Percentiles rank a stretch among this genome's conserved stretches.
Conservation (phyloP, 148 eudicot species). For the Rhododendron ferrugineum region DNA sequence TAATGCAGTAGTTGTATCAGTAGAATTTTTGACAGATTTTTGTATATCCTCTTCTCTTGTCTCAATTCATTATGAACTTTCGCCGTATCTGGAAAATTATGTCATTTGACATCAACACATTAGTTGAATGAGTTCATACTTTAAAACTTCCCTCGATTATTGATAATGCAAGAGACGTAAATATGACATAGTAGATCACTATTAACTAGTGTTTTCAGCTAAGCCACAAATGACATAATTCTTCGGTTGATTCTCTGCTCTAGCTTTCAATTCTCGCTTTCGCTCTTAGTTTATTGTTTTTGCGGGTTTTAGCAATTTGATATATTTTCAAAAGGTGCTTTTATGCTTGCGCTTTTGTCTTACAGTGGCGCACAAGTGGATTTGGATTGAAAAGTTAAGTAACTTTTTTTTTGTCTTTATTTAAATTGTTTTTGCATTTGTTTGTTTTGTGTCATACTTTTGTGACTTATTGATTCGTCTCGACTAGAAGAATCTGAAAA, state of each 20-base stretch:
- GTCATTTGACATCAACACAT: background rate
- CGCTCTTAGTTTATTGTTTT: too few species aligned
- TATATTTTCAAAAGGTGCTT: too few species aligned
- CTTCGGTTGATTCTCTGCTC: background rate
- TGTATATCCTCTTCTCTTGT: background rate
- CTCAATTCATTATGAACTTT: background rate
- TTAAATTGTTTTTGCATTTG: too few species aligned
- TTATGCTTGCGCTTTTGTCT: too few species aligned
- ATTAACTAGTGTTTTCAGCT: background rate
- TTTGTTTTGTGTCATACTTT: too few species aligned
- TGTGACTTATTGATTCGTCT: too few species aligned
- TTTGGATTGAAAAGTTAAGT: too few species aligned
- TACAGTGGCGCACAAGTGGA: too few species aligned
- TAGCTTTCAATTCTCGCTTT: background rate
- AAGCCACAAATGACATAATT: background rate
- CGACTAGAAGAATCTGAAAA: too few species aligned
- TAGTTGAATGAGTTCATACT: background rate
- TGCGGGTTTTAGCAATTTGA: too few species aligned
- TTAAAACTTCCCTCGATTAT: too few species aligned
- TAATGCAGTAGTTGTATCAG: background rate
- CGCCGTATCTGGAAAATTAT: background rate
- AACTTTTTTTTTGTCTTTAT: too few species aligned
- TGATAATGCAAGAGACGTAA: background rate
- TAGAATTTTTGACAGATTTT: background rate
- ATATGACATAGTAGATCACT: background rate